A percentile compares a stretch with the other conserved stretches of the same genome.
These are phyloP conservation scores for Infundibulicybe gibba DNA, from an alignment of 768 basidiomycete genomes.

Conservation along the genomic window DNA sequence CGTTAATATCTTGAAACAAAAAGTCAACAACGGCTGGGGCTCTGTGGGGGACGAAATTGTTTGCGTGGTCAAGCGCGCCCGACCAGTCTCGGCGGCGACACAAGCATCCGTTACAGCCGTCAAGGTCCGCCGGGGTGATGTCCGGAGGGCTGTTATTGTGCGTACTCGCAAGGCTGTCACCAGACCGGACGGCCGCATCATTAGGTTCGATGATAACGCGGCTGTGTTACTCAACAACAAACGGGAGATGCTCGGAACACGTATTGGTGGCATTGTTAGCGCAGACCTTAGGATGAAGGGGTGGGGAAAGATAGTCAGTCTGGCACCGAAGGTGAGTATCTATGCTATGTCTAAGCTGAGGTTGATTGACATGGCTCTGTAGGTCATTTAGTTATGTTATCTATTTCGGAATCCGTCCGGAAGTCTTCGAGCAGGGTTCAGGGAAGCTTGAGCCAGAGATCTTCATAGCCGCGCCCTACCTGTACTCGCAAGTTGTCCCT, in stretches of 20 bases:
- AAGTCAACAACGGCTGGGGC: slow-evolving; percentile 94
- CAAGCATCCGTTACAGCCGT: slow-evolving; percentile 73
- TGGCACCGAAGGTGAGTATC: slow-evolving; percentile 83
- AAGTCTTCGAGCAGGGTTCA: too few relatives aligned
- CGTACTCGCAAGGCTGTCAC: slow-evolving; percentile 85
- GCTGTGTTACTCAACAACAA: slow-evolving; percentile 94
- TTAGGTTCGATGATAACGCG: slow-evolving; percentile 96
- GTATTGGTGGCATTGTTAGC: slow-evolving; percentile 91
- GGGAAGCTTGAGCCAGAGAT: too few relatives aligned
- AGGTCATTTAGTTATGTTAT: slow-evolving; percentile 11
- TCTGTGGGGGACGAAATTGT: slow-evolving; percentile 94
- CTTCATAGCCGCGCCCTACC: too few relatives aligned
- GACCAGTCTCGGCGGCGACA: slow-evolving; percentile 68
- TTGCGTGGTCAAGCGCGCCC: slow-evolving; percentile 89
- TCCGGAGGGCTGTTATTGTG: slow-evolving; percentile 94
- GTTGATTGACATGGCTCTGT: background rate
- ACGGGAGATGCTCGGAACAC: slow-evolving; percentile 91
- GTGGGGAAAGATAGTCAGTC: slow-evolving; percentile 90
- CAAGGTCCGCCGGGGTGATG: slow-evolving; percentile 91
- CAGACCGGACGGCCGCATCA: slow-evolving; percentile 81
- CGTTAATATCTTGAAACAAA: slow-evolving; percentile 94
- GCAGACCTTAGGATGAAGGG: slow-evolving; percentile 88
- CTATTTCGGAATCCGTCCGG: too few relatives aligned
- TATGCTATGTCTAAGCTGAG: background rate
- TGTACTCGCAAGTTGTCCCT: too few relatives aligned